These are phyloP conservation scores for Lyophyllum atratum DNA, from an alignment of 768 basidiomycete species.

Conservation along the genomic window DNA sequence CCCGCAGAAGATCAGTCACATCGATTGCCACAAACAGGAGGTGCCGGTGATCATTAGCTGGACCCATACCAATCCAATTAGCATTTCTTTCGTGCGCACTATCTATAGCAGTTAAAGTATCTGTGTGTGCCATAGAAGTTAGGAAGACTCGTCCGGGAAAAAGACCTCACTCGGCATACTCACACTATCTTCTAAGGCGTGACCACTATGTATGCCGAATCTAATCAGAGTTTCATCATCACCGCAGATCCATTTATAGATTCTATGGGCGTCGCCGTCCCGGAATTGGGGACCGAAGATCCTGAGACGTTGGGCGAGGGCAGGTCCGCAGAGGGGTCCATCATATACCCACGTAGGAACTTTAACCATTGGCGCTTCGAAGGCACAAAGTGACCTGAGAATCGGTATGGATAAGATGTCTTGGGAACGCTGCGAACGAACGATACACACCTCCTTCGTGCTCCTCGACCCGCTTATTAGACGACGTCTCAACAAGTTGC, in stretches of 20 bases:
- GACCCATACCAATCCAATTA: background rate
- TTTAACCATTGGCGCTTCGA: slow-evolving; percentile 74
- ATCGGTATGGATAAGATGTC: background rate
- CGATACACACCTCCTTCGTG: slow-evolving; percentile 75
- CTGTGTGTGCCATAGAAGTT: background rate
- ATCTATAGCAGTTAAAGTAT: background rate
- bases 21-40: background rate
- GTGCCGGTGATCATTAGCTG: background rate
- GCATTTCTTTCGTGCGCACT: background rate
- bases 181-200: background rate
- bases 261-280: slow-evolving; percentile 45
- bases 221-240: slow-evolving; percentile 27
- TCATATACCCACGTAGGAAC: slow-evolving; percentile 71
- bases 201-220: background rate
- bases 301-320: slow-evolving; percentile 42
- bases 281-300: slow-evolving; percentile 43
- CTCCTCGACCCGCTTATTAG: slow-evolving; percentile 63
- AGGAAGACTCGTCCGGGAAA: background rate
- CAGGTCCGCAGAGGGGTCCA: slow-evolving; percentile 47
- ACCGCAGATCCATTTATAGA: slow-evolving; percentile 19
- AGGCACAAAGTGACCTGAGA: slow-evolving; percentile 80
- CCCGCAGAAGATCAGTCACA: slow-evolving; percentile 1
- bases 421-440: background rate
- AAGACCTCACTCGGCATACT: background rate
- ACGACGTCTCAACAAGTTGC: slow-evolving; percentile 53